Base-by-base conservation (phyloP, 164 flowering plant species). In the Buxus sempervirens region DNA sequence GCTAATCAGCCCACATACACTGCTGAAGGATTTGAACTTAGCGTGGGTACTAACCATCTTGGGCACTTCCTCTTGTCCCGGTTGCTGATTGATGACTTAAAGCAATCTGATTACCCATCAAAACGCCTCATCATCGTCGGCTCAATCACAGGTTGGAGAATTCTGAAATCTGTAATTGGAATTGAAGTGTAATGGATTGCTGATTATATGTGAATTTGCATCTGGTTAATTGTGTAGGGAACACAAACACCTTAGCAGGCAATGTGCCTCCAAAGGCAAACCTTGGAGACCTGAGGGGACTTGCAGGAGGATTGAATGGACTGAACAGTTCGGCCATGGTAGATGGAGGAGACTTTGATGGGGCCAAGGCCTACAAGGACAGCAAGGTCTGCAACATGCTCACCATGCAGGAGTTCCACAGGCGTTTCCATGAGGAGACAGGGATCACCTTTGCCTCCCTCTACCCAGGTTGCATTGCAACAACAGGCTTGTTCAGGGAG, bases 301-400 rank as follows among this genome's bases (percentile, higher is more conserved):
- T 95, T 36, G 86, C 92, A 4, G 93, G 96, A 8, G 99, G 97
- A 0, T 73, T 95, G 62, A 88, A 80, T 63, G 97, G 96, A 21
- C 67, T 87, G 41, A 88, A 89, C 86, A 86, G 82, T 82, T 89
- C 97, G 18, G 18, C 94, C 71, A 95, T 95, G 99, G 85, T 95
- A 12, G 99, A 95, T 67, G 97, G 99, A 21, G 97, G 93, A 49
- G 86, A 84, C 6, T 95, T 89, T 71, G 98, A 95, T 64, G 99
- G 99, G 18, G 99, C 99, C 32, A 95, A 95, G 79, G 97, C 97
- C 61, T 92, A 95, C 89, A 92, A 92, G 79, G 99, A 95, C 88
- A 92, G 99, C 88, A 95, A 95, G 74, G 99, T 95, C n/a, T 95
- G 99, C 90, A 92, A 95, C 82, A 95, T 95, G 98, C 93, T 95